Conservation (phyloP, 192 early-diverging fungal genomes). For the Podila clonocystis region DNA sequence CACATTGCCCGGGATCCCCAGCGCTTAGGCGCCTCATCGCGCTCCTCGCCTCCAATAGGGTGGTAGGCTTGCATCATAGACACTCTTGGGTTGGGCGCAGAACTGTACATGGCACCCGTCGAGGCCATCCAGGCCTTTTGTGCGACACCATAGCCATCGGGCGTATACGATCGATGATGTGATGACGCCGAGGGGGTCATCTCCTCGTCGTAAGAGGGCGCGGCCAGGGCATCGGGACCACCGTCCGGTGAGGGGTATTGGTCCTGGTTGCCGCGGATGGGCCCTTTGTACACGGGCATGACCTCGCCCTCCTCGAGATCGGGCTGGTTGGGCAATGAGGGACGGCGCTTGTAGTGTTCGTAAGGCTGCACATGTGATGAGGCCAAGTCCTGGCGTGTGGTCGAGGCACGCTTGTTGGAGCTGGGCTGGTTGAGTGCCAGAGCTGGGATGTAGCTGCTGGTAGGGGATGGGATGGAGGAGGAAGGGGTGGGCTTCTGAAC, state of each 20-base stretch:
- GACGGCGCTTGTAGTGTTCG: constrained; percentile 35
- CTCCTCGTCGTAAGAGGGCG: background rate
- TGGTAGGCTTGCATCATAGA: constrained; percentile 7
- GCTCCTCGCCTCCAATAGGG: too few species aligned
- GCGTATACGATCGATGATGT: background rate
- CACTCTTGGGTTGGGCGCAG: constrained; percentile 18
- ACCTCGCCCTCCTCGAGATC: constrained; percentile 38
- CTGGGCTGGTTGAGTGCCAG: constrained; percentile 21
- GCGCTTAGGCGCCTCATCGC: too few species aligned
- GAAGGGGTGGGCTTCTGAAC: background rate
- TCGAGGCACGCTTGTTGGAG: constrained; percentile 36
- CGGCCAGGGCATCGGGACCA: constrained; percentile 8
- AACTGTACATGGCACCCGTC: constrained; percentile 9
- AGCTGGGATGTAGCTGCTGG: constrained; percentile 18
- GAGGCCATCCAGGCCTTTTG: constrained; percentile 25
- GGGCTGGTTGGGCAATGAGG: constrained; percentile 43
- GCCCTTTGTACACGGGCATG: constrained; percentile 30
- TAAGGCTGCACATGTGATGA: constrained; percentile 8
- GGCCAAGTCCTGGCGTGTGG: constrained; percentile 16
- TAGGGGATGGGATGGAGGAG: constrained; percentile 25
- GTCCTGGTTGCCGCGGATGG: constrained; percentile 23
- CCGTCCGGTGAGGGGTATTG: constrained; percentile 46
- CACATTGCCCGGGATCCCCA: constrained; percentile 25
- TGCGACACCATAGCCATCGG: background rate
- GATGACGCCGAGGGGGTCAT: background rate